Percentiles rank a stretch among this genome's conserved stretches.
phyloP scores from a whole-genome alignment of 768 basidiomycete species.

The Paxillus ammoniavirescens region DNA sequence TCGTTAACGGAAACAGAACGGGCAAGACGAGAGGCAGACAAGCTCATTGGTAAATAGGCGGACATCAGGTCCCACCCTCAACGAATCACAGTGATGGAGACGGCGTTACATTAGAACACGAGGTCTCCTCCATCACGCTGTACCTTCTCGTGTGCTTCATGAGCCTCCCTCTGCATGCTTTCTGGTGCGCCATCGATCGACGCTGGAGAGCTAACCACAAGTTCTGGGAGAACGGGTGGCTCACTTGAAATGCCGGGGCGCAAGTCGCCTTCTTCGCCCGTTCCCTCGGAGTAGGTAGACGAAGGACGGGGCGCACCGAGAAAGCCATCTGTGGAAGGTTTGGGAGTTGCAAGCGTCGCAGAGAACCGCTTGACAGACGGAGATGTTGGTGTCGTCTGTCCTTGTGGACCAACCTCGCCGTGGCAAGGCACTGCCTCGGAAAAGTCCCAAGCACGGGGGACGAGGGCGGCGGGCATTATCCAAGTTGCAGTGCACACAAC shows the following conservation, averaged over 20 bases:
- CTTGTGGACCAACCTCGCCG: constrained; percentile 13
- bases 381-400: constrained; percentile 18
- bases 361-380: constrained; percentile 24
- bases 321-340: constrained; percentile 27
- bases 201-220: constrained; percentile 33
- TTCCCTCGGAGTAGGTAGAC: constrained; percentile 29
- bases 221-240: constrained; percentile 33
- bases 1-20: background rate
- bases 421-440: constrained; percentile 40
- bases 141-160: constrained; percentile 14
- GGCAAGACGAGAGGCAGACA: background rate
- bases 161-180: constrained; percentile 13
- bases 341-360: constrained; percentile 24
- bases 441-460: constrained; percentile 82
- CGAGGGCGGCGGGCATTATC: constrained; percentile 79
- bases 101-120: constrained; percentile 12
- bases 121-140: constrained; percentile 22
- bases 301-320: constrained; percentile 22
- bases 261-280: constrained; percentile 25
- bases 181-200: constrained; percentile 29
- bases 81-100: background rate
- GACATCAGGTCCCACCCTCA: background rate
- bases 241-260: constrained; percentile 25
- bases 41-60: too few species aligned
- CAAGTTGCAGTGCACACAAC: constrained; percentile 92